These are phyloP conservation scores for Podila epicladia DNA, from an alignment of 192 early-diverging fungal genomes.

Conservation along the genomic window DNA sequence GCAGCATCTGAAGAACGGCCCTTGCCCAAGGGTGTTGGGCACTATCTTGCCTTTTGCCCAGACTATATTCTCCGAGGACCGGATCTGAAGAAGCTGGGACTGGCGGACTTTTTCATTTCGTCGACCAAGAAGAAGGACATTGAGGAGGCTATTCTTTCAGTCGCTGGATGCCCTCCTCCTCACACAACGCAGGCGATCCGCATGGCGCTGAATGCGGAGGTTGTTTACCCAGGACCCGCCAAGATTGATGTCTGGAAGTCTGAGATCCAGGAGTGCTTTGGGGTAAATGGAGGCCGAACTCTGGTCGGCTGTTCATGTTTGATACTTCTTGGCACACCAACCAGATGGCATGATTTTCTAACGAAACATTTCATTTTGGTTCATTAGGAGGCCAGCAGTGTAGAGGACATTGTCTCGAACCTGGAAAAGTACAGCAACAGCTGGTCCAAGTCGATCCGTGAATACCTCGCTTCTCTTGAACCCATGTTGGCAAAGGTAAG, in stretches of 20 bases:
- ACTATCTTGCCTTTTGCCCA: slow-evolving; percentile 54
- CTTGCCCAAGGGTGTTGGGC: slow-evolving; percentile 36
- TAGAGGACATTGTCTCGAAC: slow-evolving; percentile 34
- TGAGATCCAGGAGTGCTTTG: slow-evolving; percentile 57
- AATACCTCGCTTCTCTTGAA: slow-evolving; percentile 46
- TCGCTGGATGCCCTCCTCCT: slow-evolving; percentile 58
- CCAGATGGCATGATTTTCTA: too few relatives aligned
- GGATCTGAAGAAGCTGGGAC: slow-evolving; percentile 53
- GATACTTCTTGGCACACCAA: neutral
- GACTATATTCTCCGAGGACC: slow-evolving; percentile 57
- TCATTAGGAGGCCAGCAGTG: slow-evolving; percentile 29
- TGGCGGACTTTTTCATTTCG: slow-evolving; percentile 60
- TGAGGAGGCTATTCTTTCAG: slow-evolving; percentile 45
- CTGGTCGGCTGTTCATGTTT: too few relatives aligned
- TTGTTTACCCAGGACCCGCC: slow-evolving; percentile 59
- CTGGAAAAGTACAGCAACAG: slow-evolving; percentile 46
- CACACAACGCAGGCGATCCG: slow-evolving; percentile 54
- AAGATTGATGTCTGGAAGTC: slow-evolving; percentile 58
- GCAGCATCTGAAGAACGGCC: slow-evolving; percentile 17
- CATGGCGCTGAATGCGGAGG: slow-evolving; percentile 50
- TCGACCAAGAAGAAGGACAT: slow-evolving; percentile 52
- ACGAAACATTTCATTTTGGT: too few relatives aligned
- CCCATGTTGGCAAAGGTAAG: slow-evolving; percentile 51
- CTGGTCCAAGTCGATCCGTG: slow-evolving; percentile 54
- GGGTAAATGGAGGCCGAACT: slow-evolving; percentile 21